Base-by-base conservation (phyloP, 495 filamentous ascomycete genomes). In the Hypoxylon fragiforme region DNA sequence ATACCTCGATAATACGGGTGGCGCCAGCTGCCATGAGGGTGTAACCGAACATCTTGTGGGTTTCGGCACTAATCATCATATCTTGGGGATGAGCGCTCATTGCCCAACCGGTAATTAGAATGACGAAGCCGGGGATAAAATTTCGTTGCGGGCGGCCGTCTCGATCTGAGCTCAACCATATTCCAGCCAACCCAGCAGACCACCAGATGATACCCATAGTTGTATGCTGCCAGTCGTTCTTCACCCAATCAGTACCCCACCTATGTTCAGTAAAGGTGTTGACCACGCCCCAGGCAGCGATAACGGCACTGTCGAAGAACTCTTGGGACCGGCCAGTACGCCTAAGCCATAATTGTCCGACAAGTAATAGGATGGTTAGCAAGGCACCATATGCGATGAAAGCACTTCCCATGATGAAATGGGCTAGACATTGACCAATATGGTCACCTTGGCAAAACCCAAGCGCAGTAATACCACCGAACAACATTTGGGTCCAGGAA, bases 251-350 rank as follows among this genome's bases (percentile, higher is more conserved):
- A 0, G 76, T 73, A 28, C 95, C 95, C 94, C 94, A 98, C 28
- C 88, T 81, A 69, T 98, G 94, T 69, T 97, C 94, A 12, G 95
- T 97, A 67, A 98, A 97, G 30, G 95, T 97, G 68, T 97, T 98
- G 70, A 98, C 85, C 66, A 88, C 90, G 34, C 94, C 94, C 94
- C 94, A 98, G 7, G 85, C 83, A 1, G 91, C 87, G 65, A 98
- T 98, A 30, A 97, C 77, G 8, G 87, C 68, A 39, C 88, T 92
- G 70, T 98, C 94, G 73, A 94, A 97, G 78, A 98, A 98, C 70
- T 98, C 94, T 71, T 97, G 94, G 47, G 89, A 92, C 18, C 90
- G 83, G 13, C 92, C 91, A 1, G 88, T 92, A 24, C 88, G 81
- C 38, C 81, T 83, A 42, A 98, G 70, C 92, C 91, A 97, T 15